Base-by-base conservation (phyloP, 2,329 filamentous ascomycete species). In the Fusarium sp. region DNA sequence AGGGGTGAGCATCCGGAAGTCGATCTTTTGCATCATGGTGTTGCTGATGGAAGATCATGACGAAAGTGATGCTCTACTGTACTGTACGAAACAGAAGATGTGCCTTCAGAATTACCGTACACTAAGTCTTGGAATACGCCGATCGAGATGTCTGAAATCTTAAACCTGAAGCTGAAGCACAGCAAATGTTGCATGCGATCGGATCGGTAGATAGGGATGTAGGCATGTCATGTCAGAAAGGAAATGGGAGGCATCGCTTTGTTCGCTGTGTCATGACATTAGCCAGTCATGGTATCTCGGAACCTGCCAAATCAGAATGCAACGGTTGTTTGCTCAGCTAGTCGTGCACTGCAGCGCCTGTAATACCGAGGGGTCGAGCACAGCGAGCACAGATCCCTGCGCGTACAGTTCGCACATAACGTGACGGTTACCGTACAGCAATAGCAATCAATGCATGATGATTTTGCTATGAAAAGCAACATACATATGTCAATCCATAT, bases 41-140 rank as follows among this genome's bases (percentile, higher is more conserved):
- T 56, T 51, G 40, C 20, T 49, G 27, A 34, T 50, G 43, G 66
- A 56, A 56, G 66, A 66, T 69, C 66, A 69, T 67, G 66, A 67
- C 66, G 61, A 58, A 30, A 48, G 43, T 48, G 27, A 59, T 55
- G 62, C 41, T 69, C 49, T 54, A 37, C 45, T 69, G 46, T 54
- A 37, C 20, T 69, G 46, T 54, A 37, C 20, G 16, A 25, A 34
- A 50, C 20, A 32, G 32, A 37, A 51, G 53, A 51, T 51, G 14
- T 43, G 18, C 20, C n/a, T 30, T 55, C 13, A 46, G 34, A 34
- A 32, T 50, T 60, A 61, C 20, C 23, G 32, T 41, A 32, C 30
- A 14, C 5, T 16, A 40, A 30, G 23, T 41, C n/a, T 20, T 21
- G 20, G 5, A 21, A 46, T 42, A 34, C 28, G 18, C 47, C 30